Evolutionary conservation across 495 filamentous ascomycete species (phyloP), one percentile per base, ranked within the genome.

Genomic region (Letharia lupina): DNA sequence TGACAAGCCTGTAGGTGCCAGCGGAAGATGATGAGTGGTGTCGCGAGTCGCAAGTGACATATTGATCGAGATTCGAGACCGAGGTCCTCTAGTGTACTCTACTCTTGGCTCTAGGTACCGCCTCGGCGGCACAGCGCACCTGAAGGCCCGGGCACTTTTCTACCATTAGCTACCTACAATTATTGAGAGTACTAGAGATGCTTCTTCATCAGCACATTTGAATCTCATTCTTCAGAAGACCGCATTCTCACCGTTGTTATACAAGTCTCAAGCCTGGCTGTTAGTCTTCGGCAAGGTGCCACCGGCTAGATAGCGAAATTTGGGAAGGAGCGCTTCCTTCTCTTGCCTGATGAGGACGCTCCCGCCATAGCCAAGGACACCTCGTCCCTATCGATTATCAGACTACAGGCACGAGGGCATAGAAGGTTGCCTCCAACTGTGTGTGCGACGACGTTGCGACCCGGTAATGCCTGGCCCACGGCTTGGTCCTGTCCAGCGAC

Each of bases 291-390:
- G 54, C 28, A 10, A 37, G 2, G 1, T 35, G 5, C 8, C 7
- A 20, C 7, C 31, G 12, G 12, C 18, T 3, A 56, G 12, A 15
- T 35, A 16, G 16, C 10, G 31, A 12, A 16, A 2, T 9, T 57
- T 37, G 20, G 33, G 54, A 57, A 57, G 54, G 54, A 57, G 54
- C 54, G 54, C 54, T 3, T 56, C 52, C 54, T 37, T 57, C 54
- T 57, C 54, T 57, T 57, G 54, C 64, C 56, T 57, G 4, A 66
- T 66, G 64, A 61, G 20, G 45, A 41, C 28, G 42, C 37, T 39
- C n/a, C 64, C 18, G 35, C 42, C 39, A 54, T 56, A 62, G 58
- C 59, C 39, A n/a, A 35, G 48, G 64, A 61, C 64, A 66, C 64
- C 42, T 50, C 12, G 64, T 66, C 64, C 64, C 45, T 20, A 42